phyloP scores from a whole-genome alignment of 495 filamentous ascomycete genomes.

The Podospora bellae-mahoneyi region DNA sequence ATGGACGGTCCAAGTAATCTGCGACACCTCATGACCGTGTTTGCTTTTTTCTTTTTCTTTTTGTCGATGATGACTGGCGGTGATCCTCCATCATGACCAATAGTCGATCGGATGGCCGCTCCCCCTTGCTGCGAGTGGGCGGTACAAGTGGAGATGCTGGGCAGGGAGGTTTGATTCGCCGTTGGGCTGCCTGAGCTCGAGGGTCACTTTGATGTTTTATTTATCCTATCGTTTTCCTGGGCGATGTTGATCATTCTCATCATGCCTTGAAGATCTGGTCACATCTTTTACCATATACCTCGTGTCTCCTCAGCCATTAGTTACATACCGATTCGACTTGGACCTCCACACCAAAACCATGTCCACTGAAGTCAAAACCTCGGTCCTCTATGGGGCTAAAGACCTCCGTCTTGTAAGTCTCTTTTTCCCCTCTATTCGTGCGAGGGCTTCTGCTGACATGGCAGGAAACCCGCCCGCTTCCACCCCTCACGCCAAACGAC shows the following conservation, averaged over 20 bases:
- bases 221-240: neutral
- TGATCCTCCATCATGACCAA: neutral
- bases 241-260: neutral
- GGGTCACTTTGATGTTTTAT: neutral
- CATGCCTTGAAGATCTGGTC: neutral
- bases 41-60: neutral
- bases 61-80: neutral
- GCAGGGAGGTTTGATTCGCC: neutral
- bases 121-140: neutral
- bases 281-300: neutral
- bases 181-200: neutral
- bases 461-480: slow-evolving; percentile 48
- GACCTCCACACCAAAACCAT: slow-evolving; percentile 17
- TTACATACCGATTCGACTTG: neutral
- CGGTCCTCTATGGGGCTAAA: slow-evolving; percentile 66
- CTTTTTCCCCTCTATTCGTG: neutral
- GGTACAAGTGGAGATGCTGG: neutral
- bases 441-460: neutral
- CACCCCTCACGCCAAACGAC: slow-evolving; percentile 45
- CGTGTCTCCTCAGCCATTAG: neutral
- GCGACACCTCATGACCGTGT: neutral
- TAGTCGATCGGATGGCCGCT: neutral
- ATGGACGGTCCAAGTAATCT: neutral
- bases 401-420: slow-evolving; percentile 61
- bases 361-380: slow-evolving; percentile 49